A percentile compares a stretch with the other conserved stretches of the same genome.
phyloP scores from a whole-genome alignment of 2,329 filamentous ascomycete genomes.

The Trichoderma sp. region DNA sequence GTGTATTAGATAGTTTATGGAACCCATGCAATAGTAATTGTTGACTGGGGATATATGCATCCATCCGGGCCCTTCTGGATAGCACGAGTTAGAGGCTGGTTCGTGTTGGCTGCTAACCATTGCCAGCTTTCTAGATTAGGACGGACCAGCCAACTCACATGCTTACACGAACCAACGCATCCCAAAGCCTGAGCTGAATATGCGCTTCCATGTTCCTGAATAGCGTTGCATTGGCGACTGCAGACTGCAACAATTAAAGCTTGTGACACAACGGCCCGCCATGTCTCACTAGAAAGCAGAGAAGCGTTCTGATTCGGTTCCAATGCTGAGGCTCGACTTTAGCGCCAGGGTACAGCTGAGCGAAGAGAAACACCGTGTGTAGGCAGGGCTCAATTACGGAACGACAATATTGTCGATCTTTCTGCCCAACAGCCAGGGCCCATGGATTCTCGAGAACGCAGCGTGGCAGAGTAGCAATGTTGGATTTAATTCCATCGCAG shows the following conservation, averaged over 20 bases:
- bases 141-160: background rate
- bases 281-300: background rate
- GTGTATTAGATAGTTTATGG: background rate
- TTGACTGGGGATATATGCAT: background rate
- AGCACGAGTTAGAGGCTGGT: background rate
- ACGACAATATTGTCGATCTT: too few relatives aligned
- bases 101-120: background rate
- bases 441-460: too few relatives aligned
- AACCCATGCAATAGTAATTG: background rate
- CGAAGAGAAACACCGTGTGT: background rate
- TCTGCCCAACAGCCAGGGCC: too few relatives aligned
- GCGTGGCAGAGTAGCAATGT: too few relatives aligned
- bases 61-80: background rate
- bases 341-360: background rate
- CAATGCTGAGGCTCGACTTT: background rate
- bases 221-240: constrained; percentile 2
- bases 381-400: background rate
- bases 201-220: background rate
- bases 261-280: constrained; percentile 10
- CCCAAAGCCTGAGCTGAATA: background rate
- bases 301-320: background rate
- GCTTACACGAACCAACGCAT: background rate
- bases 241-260: background rate
- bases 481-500: too few relatives aligned
- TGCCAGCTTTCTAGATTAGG: background rate